phyloP scores from a whole-genome alignment of 2,329 filamentous ascomycete genomes.

The Aureobasidium musti region DNA sequence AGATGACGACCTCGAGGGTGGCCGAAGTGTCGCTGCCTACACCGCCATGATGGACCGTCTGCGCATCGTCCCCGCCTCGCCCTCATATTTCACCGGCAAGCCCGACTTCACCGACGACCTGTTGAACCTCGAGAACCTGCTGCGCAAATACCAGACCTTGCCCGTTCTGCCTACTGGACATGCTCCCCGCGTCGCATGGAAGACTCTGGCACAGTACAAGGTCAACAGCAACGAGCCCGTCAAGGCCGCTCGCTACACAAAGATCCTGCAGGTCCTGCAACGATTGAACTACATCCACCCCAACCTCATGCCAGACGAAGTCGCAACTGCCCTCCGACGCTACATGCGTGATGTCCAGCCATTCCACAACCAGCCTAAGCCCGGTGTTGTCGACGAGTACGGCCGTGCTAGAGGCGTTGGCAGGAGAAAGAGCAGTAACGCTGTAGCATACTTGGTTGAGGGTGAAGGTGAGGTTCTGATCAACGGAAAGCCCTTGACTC shows the following conservation, averaged over 20 bases:
- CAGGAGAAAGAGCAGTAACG: slow-evolving; percentile 82
- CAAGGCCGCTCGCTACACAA: slow-evolving; percentile 74
- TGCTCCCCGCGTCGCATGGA: slow-evolving; percentile 76
- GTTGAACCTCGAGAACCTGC: slow-evolving; percentile 69
- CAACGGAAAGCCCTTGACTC: slow-evolving; percentile 82
- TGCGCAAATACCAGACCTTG: slow-evolving; percentile 70
- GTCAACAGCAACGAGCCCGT: slow-evolving; percentile 69
- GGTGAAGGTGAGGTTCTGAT: slow-evolving; percentile 86
- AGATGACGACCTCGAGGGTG: slow-evolving; percentile 28
- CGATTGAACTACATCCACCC: slow-evolving; percentile 85
- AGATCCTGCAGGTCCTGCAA: slow-evolving; percentile 73
- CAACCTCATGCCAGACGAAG: slow-evolving; percentile 68
- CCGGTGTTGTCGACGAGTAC: slow-evolving; percentile 69
- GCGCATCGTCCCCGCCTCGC: slow-evolving; percentile 78
- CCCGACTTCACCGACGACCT: slow-evolving; percentile 84
- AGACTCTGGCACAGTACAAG: slow-evolving; percentile 74
- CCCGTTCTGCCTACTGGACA: slow-evolving; percentile 67
- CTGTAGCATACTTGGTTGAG: slow-evolving; percentile 85
- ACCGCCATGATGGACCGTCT: slow-evolving; percentile 45
- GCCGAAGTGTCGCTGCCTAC: slow-evolving; percentile 28
- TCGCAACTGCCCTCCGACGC: slow-evolving; percentile 62
- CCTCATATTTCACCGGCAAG: slow-evolving; percentile 91
- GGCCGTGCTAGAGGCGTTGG: slow-evolving; percentile 81
- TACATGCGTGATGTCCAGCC: slow-evolving; percentile 78
- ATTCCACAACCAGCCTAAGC: slow-evolving; percentile 63